These are phyloP conservation scores for Torrubiella hemipterigena DNA, from an alignment of 2,329 filamentous ascomycete species.

Conservation along the genomic window DNA sequence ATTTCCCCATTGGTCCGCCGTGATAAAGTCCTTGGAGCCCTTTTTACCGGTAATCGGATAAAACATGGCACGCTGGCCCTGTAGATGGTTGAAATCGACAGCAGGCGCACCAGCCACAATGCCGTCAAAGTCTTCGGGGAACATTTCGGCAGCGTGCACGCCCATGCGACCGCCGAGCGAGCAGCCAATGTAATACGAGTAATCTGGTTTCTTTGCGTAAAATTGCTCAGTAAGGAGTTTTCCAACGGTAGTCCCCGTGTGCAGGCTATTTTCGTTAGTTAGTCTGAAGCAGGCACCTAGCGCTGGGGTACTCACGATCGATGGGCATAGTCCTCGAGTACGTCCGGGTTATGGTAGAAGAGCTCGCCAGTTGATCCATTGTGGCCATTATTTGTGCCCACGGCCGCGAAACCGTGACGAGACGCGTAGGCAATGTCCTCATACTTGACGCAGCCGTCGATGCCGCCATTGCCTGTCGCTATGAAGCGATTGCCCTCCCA, in stretches of 20 bases:
- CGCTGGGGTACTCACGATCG: constrained; percentile 11
- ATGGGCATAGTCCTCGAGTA: constrained; percentile 22
- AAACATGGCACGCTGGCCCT: constrained; percentile 27
- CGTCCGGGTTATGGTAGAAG: constrained; percentile 22
- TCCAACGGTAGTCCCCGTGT: constrained; percentile 34
- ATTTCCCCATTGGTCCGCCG: constrained; percentile 9
- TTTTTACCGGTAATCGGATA: constrained; percentile 26
- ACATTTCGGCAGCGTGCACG: constrained; percentile 37
- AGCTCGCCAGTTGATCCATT: constrained; percentile 24
- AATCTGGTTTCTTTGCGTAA: constrained; percentile 26
- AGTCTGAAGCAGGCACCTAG: not conserved
- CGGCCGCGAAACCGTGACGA: constrained; percentile 29
- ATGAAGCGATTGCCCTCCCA: constrained; percentile 32
- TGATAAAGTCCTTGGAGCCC: constrained; percentile 14
- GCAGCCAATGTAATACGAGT: constrained; percentile 45
- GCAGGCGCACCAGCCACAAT: constrained; percentile 38
- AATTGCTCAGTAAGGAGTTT: constrained; percentile 34
- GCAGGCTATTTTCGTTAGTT: constrained; percentile 14
- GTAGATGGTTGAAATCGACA: constrained; percentile 20
- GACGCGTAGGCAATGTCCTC: constrained; percentile 32
- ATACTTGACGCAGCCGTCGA: constrained; percentile 36
- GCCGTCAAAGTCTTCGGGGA: constrained; percentile 45
- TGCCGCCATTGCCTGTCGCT: constrained; percentile 34
- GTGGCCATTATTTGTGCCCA: constrained; percentile 39
- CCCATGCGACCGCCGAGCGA: constrained; percentile 49